Conservation (phyloP, 495 filamentous ascomycete species). For the Aspergillus sparsus region DNA sequence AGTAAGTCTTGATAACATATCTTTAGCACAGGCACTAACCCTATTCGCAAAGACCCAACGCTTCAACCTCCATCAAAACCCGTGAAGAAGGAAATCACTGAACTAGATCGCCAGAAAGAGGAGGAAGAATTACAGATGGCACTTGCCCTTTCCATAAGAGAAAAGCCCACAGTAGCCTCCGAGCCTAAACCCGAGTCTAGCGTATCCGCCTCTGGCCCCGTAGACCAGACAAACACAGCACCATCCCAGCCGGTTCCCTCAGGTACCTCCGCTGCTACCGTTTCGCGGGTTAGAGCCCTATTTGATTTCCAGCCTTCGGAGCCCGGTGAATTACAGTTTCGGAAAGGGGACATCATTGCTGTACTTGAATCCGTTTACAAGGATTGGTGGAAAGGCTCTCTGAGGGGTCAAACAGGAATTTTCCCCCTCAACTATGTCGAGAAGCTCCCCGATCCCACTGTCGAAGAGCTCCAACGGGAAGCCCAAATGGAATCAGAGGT, state of each 20-base stretch:
- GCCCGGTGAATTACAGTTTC: constrained; percentile 90
- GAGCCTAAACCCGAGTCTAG: constrained; percentile 30
- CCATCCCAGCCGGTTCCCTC: constrained; percentile 54
- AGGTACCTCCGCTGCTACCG: constrained; percentile 93
- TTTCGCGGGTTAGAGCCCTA: constrained; percentile 88
- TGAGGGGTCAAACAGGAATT: constrained; percentile 93
- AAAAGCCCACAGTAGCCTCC: constrained; percentile 54
- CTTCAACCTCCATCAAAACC: constrained; percentile 91
- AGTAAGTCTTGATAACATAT: constrained; percentile 47
- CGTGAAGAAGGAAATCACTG: constrained; percentile 85
- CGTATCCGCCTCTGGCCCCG: constrained; percentile 37
- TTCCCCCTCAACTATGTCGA: constrained; percentile 99
- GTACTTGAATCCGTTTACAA: constrained; percentile 97
- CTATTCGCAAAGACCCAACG: constrained; percentile 67
- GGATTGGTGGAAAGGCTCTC: constrained; percentile 98
- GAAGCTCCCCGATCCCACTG: constrained; percentile 91
- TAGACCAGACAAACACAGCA: constrained; percentile 43
- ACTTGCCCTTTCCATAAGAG: constrained; percentile 85
- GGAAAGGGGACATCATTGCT: constrained; percentile 95
- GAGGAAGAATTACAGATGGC: constrained; percentile 98
- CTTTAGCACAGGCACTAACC: neutral
- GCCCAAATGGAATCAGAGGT: constrained; percentile 97
- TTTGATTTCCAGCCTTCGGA: constrained; percentile 96
- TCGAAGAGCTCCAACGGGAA: constrained; percentile 91
- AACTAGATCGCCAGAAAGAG: constrained; percentile 88